These are phyloP conservation scores for Suhomyces faveliae DNA, from an alignment of 805 yeast genomes.

Conservation along the genomic window DNA sequence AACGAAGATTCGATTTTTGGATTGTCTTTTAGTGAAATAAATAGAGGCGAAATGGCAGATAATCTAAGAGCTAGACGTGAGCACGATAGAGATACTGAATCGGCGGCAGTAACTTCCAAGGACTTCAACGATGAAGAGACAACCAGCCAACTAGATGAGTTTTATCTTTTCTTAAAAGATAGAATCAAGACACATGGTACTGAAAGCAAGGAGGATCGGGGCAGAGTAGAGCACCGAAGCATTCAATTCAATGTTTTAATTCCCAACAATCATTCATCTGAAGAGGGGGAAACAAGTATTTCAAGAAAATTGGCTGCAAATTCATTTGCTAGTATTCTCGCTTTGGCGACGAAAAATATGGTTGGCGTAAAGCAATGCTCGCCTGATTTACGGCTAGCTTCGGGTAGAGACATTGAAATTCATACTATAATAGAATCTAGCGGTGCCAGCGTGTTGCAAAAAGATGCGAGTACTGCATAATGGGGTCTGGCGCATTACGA, in stretches of 20 bases:
- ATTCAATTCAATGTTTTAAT: constrained; percentile 15
- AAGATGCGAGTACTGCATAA: background rate
- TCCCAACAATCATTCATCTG: constrained; percentile 10
- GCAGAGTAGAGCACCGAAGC: background rate
- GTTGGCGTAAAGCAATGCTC: constrained; percentile 2
- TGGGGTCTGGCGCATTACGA: background rate
- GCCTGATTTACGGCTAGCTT: background rate
- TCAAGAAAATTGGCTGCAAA: constrained; percentile 25
- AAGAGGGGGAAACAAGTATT: constrained; percentile 12
- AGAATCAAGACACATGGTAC: constrained; percentile 3
- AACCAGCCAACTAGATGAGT: constrained; percentile 11
- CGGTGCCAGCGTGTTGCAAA: background rate
- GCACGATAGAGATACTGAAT: background rate
- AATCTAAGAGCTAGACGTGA: background rate
- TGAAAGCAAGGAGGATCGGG: background rate
- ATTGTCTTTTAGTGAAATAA: constrained; percentile 22
- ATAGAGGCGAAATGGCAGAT: constrained; percentile 8
- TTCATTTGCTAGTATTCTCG: constrained; percentile 26
- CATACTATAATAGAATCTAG: background rate
- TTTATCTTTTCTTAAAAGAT: constrained; percentile 11
- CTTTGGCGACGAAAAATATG: constrained; percentile 22
- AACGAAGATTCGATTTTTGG: constrained; percentile 16
- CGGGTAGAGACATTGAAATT: background rate
- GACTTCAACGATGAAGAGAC: background rate
- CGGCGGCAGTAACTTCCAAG: background rate